A percentile compares a stretch with the other conserved stretches of the same genome.
Evolutionary conservation across 352 stramenopile genomes (phyloP).

Genomic region (Blastocystis sp.): DNA sequence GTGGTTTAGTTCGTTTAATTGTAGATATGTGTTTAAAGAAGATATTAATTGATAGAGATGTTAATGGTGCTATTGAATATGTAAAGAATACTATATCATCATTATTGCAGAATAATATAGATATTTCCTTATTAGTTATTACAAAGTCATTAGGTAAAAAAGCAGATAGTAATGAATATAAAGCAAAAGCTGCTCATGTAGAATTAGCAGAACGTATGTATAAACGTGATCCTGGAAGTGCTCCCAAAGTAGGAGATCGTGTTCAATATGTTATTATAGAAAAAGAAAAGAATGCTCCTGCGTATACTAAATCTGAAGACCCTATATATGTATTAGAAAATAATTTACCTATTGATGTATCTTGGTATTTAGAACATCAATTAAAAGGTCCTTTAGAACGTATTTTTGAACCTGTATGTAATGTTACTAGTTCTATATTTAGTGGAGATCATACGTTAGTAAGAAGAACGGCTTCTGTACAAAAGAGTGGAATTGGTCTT

Average conservation of each 20-base stretch:
- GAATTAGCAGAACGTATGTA: constrained; percentile 91
- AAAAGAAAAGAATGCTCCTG: constrained; percentile 72
- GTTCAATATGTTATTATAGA: constrained; percentile 98
- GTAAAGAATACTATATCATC: constrained; percentile 88
- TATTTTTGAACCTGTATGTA: constrained; percentile 93
- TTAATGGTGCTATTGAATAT: constrained; percentile 79
- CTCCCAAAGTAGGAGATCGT: constrained; percentile 85
- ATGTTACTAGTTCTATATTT: constrained; percentile 66
- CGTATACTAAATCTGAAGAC: constrained; percentile 92
- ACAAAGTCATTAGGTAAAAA: constrained; percentile 91
- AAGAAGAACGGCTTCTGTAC: constrained; percentile 75
- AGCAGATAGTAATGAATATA: constrained; percentile 64
- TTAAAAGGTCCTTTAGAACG: constrained; percentile 83
- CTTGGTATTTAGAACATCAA: constrained; percentile 97
- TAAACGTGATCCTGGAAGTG: constrained; percentile 82
- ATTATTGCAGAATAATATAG: constrained; percentile 96
- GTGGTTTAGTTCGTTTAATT: constrained; percentile 80
- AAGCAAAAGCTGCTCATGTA: constrained; percentile 91
- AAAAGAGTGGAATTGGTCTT: constrained; percentile 90
- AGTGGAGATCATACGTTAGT: constrained; percentile 87
- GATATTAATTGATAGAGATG: constrained; percentile 87
- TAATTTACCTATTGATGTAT: constrained; percentile 88
- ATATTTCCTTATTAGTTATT: constrained; percentile 97
- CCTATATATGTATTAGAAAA: constrained; percentile 94
- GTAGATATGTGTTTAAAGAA: constrained; percentile 88